Evolutionary conservation across 495 filamentous ascomycete species (phyloP).

Genomic region (Neurospora cerealis): DNA sequence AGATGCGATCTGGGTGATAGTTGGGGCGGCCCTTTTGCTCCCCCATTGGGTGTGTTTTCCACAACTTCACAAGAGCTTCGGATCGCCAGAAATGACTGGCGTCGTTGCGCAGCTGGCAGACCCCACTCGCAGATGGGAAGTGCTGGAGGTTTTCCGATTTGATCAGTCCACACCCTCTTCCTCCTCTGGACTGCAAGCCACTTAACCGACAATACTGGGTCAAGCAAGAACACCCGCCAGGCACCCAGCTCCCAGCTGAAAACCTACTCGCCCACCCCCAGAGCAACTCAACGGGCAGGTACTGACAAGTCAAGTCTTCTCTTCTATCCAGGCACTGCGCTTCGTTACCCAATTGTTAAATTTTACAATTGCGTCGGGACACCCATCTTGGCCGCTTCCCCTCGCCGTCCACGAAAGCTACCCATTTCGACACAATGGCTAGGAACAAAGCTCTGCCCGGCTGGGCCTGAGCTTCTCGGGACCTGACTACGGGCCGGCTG

Average conservation of each 20-base stretch:
- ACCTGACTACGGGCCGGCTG: neutral
- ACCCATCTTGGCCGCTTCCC: neutral
- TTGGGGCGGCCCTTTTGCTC: neutral
- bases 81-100: neutral
- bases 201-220: neutral
- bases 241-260: neutral
- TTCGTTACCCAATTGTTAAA: neutral
- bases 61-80: neutral
- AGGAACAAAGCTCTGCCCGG: neutral
- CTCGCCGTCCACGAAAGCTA: neutral
- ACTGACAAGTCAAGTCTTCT: neutral
- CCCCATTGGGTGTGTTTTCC: neutral
- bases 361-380: neutral
- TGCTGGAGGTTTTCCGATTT: neutral
- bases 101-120: constrained; percentile 2
- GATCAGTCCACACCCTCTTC: neutral
- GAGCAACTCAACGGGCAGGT: neutral
- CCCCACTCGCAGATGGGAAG: neutral
- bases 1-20: neutral
- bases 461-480: neutral
- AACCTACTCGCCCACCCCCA: neutral
- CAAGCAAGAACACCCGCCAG: neutral
- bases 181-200: neutral
- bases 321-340: neutral
- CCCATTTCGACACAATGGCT: neutral